phyloP scores from a whole-genome alignment of 2,329 filamentous ascomycete species.

The Onygenales sp. region DNA sequence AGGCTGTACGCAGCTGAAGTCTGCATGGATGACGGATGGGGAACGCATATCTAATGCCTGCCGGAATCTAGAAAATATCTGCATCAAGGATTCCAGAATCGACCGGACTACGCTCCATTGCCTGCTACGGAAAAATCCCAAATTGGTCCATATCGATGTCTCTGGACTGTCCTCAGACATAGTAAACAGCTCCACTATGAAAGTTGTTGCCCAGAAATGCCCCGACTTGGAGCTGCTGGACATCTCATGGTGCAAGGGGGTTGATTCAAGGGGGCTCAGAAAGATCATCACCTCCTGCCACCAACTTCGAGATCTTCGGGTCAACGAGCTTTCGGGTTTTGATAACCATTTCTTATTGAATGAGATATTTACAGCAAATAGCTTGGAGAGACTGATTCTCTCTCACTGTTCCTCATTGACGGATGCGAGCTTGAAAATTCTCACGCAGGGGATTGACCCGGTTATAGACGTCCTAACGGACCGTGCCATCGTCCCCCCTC shows the following conservation, averaged over 20 bases:
- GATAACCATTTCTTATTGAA: constrained; percentile 62
- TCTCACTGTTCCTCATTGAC: constrained; percentile 70
- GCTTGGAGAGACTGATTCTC: constrained; percentile 70
- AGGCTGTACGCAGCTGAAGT: constrained; percentile 80
- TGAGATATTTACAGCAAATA: constrained; percentile 70
- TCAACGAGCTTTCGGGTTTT: constrained; percentile 73
- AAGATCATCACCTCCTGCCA: constrained; percentile 64
- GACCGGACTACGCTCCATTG: constrained; percentile 70
- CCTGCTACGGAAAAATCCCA: constrained; percentile 66
- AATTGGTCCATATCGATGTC: constrained; percentile 75
- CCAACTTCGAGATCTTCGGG: constrained; percentile 67
- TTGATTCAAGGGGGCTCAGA: constrained; percentile 67
- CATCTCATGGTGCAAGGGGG: constrained; percentile 84
- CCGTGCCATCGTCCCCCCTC: constrained; percentile 62
- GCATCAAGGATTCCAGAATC: constrained; percentile 80
- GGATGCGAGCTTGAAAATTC: constrained; percentile 61
- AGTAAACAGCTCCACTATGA: constrained; percentile 76
- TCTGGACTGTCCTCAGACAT: constrained; percentile 60
- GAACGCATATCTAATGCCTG: constrained; percentile 65
- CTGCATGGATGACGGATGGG: constrained; percentile 66
- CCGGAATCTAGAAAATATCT: constrained; percentile 77
- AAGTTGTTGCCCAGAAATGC: constrained; percentile 73
- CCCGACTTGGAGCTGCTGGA: constrained; percentile 75
- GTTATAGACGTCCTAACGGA: constrained; percentile 74
- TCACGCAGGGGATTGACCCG: constrained; percentile 67